Percentiles rank a stretch among this genome's conserved stretches.
phyloP scores from a whole-genome alignment of 495 filamentous ascomycete species.

The Neurospora pannonica region DNA sequence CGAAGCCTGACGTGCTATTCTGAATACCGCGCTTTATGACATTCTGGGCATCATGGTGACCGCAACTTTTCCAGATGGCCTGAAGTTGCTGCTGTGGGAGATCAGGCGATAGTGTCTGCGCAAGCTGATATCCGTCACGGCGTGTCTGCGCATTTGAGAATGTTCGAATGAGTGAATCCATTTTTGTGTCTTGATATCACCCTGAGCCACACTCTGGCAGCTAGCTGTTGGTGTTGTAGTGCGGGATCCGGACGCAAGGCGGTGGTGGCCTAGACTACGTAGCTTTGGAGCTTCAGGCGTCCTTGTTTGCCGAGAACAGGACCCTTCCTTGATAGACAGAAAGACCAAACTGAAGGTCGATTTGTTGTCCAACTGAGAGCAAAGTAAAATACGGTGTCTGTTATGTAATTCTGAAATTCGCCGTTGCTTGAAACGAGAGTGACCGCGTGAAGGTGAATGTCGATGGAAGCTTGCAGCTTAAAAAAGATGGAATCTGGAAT shows the following conservation, averaged over 20 bases:
- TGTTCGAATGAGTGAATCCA: constrained; percentile 47
- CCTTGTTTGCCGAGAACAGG: background rate
- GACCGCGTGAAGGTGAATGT: background rate
- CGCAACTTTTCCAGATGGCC: constrained; percentile 55
- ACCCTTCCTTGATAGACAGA: background rate
- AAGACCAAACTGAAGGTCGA: background rate
- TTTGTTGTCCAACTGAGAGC: background rate
- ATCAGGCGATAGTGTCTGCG: constrained; percentile 60
- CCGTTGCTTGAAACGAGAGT: background rate
- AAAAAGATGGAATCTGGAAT: background rate
- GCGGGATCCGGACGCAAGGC: background rate
- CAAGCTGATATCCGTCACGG: constrained; percentile 55
- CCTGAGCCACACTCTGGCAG: background rate
- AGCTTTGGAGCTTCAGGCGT: background rate
- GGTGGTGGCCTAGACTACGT: background rate
- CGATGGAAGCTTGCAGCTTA: background rate
- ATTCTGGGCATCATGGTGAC: constrained; percentile 39
- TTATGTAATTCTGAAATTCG: background rate
- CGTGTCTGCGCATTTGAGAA: constrained; percentile 49
- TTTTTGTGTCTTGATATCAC: constrained; percentile 17
- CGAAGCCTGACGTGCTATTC: constrained; percentile 29
- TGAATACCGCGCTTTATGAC: constrained; percentile 55
- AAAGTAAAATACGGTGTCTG: background rate
- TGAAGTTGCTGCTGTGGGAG: constrained; percentile 46
- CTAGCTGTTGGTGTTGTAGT: background rate